These are phyloP conservation scores for Elsinoe arachidis DNA, from an alignment of 2,329 filamentous ascomycete species.

Conservation along the genomic window DNA sequence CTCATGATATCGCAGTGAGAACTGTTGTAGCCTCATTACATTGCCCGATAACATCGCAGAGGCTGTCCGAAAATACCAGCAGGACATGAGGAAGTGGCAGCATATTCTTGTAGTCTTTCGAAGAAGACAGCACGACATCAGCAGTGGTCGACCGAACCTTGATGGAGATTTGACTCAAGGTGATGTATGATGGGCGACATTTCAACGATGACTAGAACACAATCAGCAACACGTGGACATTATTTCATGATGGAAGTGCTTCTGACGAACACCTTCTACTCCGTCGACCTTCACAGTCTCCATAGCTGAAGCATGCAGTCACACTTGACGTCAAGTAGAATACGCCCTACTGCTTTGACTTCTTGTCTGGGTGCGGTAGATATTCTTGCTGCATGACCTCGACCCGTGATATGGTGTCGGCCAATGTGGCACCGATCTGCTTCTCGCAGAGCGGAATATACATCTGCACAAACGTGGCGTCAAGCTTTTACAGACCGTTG, in stretches of 20 bases:
- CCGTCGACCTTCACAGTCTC: constrained; percentile 35
- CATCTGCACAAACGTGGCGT: not conserved
- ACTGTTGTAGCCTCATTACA: constrained; percentile 10
- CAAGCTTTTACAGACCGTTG: not conserved
- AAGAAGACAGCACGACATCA: constrained; percentile 29
- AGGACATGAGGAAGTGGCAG: constrained; percentile 55
- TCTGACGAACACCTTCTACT: constrained; percentile 12
- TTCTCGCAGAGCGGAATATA: not conserved
- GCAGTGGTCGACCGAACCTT: constrained; percentile 35
- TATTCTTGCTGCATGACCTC: not conserved
- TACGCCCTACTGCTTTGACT: constrained; percentile 52
- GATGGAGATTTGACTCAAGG: constrained; percentile 29
- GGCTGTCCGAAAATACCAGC: constrained; percentile 49
- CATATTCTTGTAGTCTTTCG: constrained; percentile 32
- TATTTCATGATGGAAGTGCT: not conserved
- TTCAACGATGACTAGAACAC: not conserved
- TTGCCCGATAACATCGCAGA: constrained; percentile 22
- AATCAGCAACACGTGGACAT: no score
- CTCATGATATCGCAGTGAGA: constrained; percentile 44
- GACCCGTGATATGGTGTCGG: not conserved
- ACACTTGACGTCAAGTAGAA: constrained; percentile 51
- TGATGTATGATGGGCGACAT: not conserved
- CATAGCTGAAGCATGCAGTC: constrained; percentile 47
- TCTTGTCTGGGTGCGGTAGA: constrained; percentile 14
- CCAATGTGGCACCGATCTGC: not conserved